Base-by-base conservation (phyloP, 495 filamentous ascomycete genomes). In the Cenococcum geophilum region DNA sequence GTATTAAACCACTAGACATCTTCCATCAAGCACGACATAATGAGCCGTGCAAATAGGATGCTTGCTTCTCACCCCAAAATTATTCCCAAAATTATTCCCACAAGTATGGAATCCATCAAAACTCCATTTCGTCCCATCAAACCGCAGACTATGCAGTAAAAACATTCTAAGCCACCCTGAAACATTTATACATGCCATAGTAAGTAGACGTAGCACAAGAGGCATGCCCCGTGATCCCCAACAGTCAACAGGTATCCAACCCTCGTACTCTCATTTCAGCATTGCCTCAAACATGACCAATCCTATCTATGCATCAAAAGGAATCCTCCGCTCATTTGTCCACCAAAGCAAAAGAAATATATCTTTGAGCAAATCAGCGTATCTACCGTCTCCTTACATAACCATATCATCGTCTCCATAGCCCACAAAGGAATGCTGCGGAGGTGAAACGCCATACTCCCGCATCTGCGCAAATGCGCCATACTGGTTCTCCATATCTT, bases 401-500 rank as follows among this genome's bases (percentile, higher is more conserved):
- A 69, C 57, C 67, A 69, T 69, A 34, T 66, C 67, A 18, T 66
- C 54, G 23, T 69, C 64, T 5, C 22, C 56, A 27, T 69, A 59
- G 48, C 52, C 36, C 18, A 52, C 22, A n/a, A 49, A 18, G 1
- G 18, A 32, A 52, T 16, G 23, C 21, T 27, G 10, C 0, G 23
- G 20, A 22, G 37, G 52, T 48, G n/a, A 59, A 21, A 42, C 48
- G 37, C 64, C 61, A 9, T 55, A 51, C 25, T 70, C 68, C 55
- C 68, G 62, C 36, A 65, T 59, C 36, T 60, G 48, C 27, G 59
- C 70, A 49, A 65, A 72, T n/a, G 64, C 64, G 4, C 70, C 70
- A 50, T 72, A 73, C 58, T 71, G 69, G 49, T 73, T 71, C 57
- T 73, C 71, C 71, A 73, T 73, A 42, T 69, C 65, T 61, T 66